A percentile compares a stretch with the other conserved stretches of the same genome.
Evolutionary conservation across 148 eudicot genomes (phyloP).

Genomic region (Amaranthus palmeri): DNA sequence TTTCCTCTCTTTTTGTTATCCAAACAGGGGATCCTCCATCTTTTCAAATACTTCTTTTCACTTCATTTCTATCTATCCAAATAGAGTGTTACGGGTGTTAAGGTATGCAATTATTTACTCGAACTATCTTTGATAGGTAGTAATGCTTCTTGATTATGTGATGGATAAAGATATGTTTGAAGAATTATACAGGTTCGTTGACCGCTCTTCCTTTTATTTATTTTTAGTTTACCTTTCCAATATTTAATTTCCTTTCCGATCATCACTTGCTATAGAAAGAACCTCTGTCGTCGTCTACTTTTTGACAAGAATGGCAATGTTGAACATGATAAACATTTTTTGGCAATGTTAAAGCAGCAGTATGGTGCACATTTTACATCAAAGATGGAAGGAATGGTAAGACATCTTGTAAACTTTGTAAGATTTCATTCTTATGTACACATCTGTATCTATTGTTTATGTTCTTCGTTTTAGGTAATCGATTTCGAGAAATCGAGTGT

Average conservation of each 20-base stretch:
- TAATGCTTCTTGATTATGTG: slow-evolving; percentile 71
- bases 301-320: slow-evolving; percentile 81
- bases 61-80: too few relatives aligned
- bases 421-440: background rate
- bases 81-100: too few relatives aligned
- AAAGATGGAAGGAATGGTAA: slow-evolving; percentile 89
- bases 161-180: slow-evolving; percentile 83
- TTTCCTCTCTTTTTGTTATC: too few relatives aligned
- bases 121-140: slow-evolving; percentile 40
- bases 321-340: slow-evolving; percentile 79
- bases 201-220: background rate
- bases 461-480: slow-evolving; percentile 49
- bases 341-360: slow-evolving; percentile 78
- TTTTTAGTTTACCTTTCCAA: background rate
- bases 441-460: background rate
- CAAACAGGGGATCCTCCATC: too few relatives aligned
- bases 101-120: background rate
- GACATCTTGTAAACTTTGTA: slow-evolving; percentile 5
- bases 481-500: slow-evolving; percentile 75
- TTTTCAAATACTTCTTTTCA: too few relatives aligned
- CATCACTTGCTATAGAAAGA: slow-evolving; percentile 43
- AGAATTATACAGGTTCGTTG: slow-evolving; percentile 66
- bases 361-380: slow-evolving; percentile 89
- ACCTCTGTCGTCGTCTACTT: slow-evolving; percentile 74
- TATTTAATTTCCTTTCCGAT: background rate